Evolutionary conservation across 176 grass and related monocot genomes (phyloP).

Genomic region (Alopecurus myosuroides): DNA sequence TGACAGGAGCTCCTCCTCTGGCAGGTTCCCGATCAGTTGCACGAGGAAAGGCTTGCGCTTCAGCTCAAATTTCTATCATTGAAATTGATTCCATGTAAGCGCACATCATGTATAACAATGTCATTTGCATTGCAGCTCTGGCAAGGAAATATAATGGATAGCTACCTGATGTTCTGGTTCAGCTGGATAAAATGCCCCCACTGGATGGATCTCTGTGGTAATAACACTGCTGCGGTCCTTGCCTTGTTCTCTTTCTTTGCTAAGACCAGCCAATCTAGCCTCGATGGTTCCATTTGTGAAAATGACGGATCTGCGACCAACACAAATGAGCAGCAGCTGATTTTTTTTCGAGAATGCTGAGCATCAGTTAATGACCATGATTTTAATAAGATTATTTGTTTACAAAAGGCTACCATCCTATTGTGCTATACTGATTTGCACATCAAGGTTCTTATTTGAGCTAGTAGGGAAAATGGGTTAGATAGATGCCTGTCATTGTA

Average conservation of each 20-base stretch:
- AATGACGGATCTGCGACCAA: conserved; percentile 67
- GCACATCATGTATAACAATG: background rate
- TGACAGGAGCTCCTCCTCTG: conserved; percentile 68
- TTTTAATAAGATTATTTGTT: background rate
- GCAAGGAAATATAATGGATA: background rate
- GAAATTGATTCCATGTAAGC: background rate
- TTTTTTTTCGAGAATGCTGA: no score
- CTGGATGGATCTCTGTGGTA: conserved; percentile 77
- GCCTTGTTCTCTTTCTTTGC: conserved; percentile 89
- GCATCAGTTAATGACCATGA: background rate
- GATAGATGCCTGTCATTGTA: background rate
- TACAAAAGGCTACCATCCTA: background rate
- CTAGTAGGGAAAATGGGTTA: background rate
- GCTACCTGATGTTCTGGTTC: conserved; percentile 95
- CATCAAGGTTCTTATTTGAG: background rate
- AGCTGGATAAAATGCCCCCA: conserved; percentile 68
- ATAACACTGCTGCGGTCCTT: conserved; percentile 68
- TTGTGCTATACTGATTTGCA: background rate
- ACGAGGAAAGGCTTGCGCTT: conserved; percentile 69
- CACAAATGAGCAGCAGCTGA: background rate
- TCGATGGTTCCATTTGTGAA: conserved; percentile 79
- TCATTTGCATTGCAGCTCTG: background rate
- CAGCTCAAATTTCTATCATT: conserved; percentile 90
- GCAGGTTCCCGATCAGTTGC: conserved; percentile 77
- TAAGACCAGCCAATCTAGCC: conserved; percentile 57